Percentiles rank a stretch among this genome's conserved stretches.
Evolutionary conservation across 139 green algal species (phyloP).

Genomic region (Pleodorina starrii): DNA sequence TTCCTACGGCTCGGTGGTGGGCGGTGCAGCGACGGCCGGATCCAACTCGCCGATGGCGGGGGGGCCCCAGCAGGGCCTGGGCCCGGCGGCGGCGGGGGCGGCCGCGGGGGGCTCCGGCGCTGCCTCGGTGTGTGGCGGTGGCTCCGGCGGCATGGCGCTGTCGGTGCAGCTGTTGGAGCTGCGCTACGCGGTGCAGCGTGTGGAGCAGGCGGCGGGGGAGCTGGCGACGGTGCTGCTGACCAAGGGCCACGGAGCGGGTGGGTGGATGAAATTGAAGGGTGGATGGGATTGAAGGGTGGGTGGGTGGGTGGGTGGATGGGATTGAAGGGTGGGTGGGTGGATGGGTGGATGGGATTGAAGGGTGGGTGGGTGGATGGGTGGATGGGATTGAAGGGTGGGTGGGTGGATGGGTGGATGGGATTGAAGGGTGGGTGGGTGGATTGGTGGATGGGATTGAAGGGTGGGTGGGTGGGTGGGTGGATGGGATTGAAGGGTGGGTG

Average conservation of each 20-base stretch:
- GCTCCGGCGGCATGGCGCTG: not conserved
- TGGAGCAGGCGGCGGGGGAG: constrained; percentile 7
- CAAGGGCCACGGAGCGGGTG: not conserved
- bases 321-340: not conserved
- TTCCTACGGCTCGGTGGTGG: not conserved
- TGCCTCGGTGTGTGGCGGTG: not conserved
- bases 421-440: not conserved
- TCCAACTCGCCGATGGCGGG: not conserved
- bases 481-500: not conserved
- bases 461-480: not conserved
- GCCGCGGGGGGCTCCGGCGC: not conserved
- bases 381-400: not conserved
- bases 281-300: not conserved
- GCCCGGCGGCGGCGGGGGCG: too few species aligned
- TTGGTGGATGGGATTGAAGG: not conserved
- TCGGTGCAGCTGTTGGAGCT: constrained; percentile 42
- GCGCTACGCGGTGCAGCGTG: constrained; percentile 5
- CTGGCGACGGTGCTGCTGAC: not conserved
- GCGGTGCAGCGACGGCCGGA: not conserved
- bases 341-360: not conserved
- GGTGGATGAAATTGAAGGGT: not conserved
- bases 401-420: not conserved
- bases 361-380: not conserved
- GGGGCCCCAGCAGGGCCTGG: too few species aligned
- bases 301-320: not conserved